Conservation (phyloP, 768 basidiomycete genomes). For the Macrolepiota albuminosa region DNA sequence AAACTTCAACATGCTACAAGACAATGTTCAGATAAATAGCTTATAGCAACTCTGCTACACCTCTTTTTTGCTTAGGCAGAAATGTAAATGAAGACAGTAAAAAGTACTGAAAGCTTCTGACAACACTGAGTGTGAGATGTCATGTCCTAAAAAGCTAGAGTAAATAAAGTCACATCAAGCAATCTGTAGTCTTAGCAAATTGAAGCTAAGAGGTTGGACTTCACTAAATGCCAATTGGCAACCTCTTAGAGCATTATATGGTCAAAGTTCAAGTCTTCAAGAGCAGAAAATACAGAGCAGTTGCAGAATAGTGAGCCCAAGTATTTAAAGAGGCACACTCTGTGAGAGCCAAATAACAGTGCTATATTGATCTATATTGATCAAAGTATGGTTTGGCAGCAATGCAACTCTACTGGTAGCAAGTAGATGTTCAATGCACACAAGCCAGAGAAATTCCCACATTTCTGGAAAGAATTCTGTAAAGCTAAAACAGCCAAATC, state of each 20-base stretch:
- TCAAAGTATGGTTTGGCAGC: background rate
- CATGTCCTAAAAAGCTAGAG: background rate
- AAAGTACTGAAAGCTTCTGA: background rate
- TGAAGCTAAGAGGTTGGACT: background rate
- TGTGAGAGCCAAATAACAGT: background rate
- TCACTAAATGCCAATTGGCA: background rate
- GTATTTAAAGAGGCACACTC: background rate
- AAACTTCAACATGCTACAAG: background rate
- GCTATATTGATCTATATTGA: background rate
- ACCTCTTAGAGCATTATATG: background rate
- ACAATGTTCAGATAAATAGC: background rate
- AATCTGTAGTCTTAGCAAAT: slow-evolving; percentile 5
- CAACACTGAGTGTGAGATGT: background rate
- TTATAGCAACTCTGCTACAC: slow-evolving; percentile 3
- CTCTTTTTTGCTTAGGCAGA: slow-evolving; percentile 1
- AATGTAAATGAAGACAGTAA: background rate
- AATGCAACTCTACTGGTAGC: background rate
- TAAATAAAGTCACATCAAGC: background rate
- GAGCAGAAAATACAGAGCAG: background rate
- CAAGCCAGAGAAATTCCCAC: background rate
- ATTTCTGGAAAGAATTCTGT: background rate
- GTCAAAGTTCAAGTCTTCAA: background rate
- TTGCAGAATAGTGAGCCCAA: background rate
- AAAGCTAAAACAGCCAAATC: background rate
- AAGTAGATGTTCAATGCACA: background rate